Evolutionary conservation across 768 basidiomycete species (phyloP), one percentile per base, ranked within the genome.

Genomic region (Candolleomyces eurysporus): DNA sequence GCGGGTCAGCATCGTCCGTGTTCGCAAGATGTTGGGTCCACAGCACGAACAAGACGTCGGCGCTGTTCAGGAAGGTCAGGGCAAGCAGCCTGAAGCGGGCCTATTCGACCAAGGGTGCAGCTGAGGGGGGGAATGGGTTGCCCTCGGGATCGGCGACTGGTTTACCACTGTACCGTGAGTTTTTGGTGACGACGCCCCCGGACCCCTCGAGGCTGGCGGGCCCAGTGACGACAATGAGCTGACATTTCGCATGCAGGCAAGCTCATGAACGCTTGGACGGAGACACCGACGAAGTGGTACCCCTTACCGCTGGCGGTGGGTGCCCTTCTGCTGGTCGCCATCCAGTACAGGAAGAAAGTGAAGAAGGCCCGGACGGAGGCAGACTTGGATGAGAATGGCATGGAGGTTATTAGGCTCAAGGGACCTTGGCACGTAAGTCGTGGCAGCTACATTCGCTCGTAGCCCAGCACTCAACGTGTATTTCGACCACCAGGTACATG

Each of bases 281-380:
- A 88, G 68, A 95, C 96, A 0, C 93, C 94, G 0, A 95, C 91
- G 40, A 92, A 88, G 74, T 98, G 96, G 96, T 96, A 96, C 66
- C 96, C 96, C 10, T 83, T 98, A 49, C 95, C 95, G 16, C 75
- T 96, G 59, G 93, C 92, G 11, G 89, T 95, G 31, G 94, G 94
- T 42, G 94, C 93, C 2, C 79, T 94, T n/a, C 83, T 96, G 32
- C 88, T 96, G 39, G 85, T 92, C 64, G 82, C 84, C 53, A 78
- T 94, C 13, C 89, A 92, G 68, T 93, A 88, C 68, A 82, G 90
- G 58, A 87, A 86, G 72, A 84, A 84, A 70, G 63, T 69, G 48
- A 75, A 72, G 66, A 73, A 78, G 63, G 75, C 81, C 52, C 71
- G 76, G 64, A 83, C 80, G 67, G 88, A 91, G 70, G 89, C 92